These are phyloP conservation scores for Niveomyces coronatus DNA, from an alignment of 2,329 filamentous ascomycete species.

Conservation along the genomic window DNA sequence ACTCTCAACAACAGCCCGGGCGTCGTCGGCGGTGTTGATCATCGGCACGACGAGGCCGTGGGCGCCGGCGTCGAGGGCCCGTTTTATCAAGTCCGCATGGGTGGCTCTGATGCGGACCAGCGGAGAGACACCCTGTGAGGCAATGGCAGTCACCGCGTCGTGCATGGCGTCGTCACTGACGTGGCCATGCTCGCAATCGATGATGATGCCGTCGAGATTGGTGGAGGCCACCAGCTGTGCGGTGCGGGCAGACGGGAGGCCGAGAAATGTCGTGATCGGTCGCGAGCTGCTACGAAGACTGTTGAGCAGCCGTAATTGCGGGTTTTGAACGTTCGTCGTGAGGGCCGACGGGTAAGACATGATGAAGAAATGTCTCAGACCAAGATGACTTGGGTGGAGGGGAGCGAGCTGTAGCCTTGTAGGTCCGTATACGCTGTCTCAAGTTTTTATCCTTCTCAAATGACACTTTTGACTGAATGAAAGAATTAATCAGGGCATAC, in stretches of 20 bases:
- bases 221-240: conserved; percentile 40
- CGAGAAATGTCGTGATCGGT: conserved; percentile 43
- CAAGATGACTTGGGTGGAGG: no score
- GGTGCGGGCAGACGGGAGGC: conserved; percentile 33
- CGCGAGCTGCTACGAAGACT: no score
- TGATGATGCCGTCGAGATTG: conserved; percentile 37
- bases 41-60: conserved; percentile 34
- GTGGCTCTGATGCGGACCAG: conserved; percentile 27
- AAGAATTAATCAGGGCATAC: no score
- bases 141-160: conserved; percentile 33
- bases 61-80: conserved; percentile 33
- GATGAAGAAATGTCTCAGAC: no score
- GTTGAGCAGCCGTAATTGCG: no score
- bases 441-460: no score
- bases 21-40: conserved; percentile 32
- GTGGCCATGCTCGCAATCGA: conserved; percentile 36
- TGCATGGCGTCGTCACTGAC: conserved; percentile 33
- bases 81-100: conserved; percentile 27
- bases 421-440: no score
- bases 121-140: conserved; percentile 29
- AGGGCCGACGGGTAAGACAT: no score
- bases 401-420: no score
- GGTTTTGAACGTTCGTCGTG: no score
- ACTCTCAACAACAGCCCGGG: conserved; percentile 26
- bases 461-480: no score